These are phyloP conservation scores for Populus hybrid DNA, from an alignment of 441 rosid genomes.

Conservation along the genomic window DNA sequence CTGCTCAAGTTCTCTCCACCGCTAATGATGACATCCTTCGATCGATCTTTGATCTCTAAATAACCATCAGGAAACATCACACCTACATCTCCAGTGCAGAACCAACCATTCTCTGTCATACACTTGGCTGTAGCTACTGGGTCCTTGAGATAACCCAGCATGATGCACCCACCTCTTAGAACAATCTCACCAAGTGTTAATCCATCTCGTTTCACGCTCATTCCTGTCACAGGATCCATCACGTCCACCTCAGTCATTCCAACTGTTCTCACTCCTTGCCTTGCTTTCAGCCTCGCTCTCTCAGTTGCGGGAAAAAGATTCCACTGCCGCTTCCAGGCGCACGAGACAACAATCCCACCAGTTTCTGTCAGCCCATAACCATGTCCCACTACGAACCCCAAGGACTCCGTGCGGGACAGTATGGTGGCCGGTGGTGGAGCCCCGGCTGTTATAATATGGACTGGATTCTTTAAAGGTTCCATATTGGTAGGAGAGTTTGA, in stretches of 20 bases:
- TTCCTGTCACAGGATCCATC: constrained; percentile 50
- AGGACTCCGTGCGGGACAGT: constrained; percentile 50
- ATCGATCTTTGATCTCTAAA: constrained; percentile 43
- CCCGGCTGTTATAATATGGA: constrained; percentile 64
- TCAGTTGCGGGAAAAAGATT: constrained; percentile 54
- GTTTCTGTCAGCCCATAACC: constrained; percentile 74
- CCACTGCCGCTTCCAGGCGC: constrained; percentile 75
- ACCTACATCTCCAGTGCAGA: constrained; percentile 71
- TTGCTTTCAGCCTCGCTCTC: constrained; percentile 58
- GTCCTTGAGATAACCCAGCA: constrained; percentile 77
- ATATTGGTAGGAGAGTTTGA: constrained; percentile 22
- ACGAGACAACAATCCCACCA: constrained; percentile 52
- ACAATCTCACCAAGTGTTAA: constrained; percentile 53
- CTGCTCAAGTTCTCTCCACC: constrained; percentile 51
- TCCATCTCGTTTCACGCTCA: constrained; percentile 56
- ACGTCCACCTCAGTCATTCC: constrained; percentile 48
- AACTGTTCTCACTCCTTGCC: constrained; percentile 56
- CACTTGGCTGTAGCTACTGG: constrained; percentile 40
- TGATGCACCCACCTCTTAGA: constrained; percentile 51
- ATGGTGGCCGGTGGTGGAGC: constrained; percentile 78
- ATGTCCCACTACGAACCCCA: constrained; percentile 65
- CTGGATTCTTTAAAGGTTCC: constrained; percentile 37
- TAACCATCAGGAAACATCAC: constrained; percentile 54
- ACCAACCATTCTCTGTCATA: constrained; percentile 55
- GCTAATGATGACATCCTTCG: constrained; percentile 47